Conservation (phyloP, 192 early-diverging fungal species). For the Backusella tuberculispora region DNA sequence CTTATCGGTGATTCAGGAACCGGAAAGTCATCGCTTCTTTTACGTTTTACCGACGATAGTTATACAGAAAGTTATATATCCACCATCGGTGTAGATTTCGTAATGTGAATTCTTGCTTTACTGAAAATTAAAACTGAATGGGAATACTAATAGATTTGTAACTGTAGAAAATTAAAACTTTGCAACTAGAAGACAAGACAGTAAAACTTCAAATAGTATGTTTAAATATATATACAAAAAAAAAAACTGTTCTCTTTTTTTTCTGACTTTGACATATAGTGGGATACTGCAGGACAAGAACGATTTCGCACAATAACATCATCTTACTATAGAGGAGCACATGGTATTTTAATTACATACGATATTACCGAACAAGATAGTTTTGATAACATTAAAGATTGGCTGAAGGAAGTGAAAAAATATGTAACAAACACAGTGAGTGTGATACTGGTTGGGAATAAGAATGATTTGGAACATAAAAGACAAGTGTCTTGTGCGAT, state of each 20-base stretch:
- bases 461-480: constrained; percentile 91
- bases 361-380: constrained; percentile 95
- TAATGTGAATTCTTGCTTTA: constrained; percentile 46
- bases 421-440: constrained; percentile 96
- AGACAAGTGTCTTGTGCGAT: constrained; percentile 67
- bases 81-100: constrained; percentile 98
- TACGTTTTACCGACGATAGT: constrained; percentile 97
- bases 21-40: constrained; percentile 96
- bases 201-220: constrained; percentile 95
- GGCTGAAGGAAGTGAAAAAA: constrained; percentile 97
- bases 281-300: constrained; percentile 99
- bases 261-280: constrained; percentile 47
- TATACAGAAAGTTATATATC: constrained; percentile 98
- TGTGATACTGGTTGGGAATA: constrained; percentile 97
- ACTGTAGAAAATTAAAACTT: constrained; percentile 93
- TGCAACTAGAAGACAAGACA: constrained; percentile 96
- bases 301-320: constrained; percentile 98
- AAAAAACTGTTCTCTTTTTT: neutral
- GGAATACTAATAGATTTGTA: neutral
- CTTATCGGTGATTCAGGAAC: constrained; percentile 98
- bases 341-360: constrained; percentile 98
- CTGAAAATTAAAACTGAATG: neutral
- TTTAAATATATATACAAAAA: neutral
- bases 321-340: constrained; percentile 95
- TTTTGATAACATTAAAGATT: constrained; percentile 95